These are phyloP conservation scores for Suillus tomentosus DNA, from an alignment of 768 basidiomycete species.

Conservation along the genomic window DNA sequence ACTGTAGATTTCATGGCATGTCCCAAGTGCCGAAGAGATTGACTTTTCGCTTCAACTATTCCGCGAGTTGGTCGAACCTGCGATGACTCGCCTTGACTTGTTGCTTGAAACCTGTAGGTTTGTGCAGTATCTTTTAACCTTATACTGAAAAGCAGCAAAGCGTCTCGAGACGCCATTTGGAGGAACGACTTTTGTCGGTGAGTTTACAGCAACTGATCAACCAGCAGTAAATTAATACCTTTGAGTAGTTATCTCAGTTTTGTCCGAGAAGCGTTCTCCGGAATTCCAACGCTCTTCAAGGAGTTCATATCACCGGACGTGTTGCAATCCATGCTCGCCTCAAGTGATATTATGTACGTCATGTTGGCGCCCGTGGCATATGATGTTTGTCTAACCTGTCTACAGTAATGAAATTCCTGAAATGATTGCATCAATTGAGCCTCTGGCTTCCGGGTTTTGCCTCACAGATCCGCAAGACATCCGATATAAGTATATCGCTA, in stretches of 20 bases:
- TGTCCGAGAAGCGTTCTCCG: constrained; percentile 74
- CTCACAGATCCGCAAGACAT: constrained; percentile 66
- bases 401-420: constrained; percentile 72
- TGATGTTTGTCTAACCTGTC: constrained; percentile 4
- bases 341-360: constrained; percentile 71
- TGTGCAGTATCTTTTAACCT: not conserved
- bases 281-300: constrained; percentile 67
- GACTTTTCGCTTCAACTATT: constrained; percentile 74
- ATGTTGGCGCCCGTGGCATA: not conserved
- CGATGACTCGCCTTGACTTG: constrained; percentile 53
- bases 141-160: constrained; percentile 8
- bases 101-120: constrained; percentile 55
- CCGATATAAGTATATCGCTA: constrained; percentile 59
- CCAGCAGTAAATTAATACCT: constrained; percentile 1
- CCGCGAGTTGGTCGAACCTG: constrained; percentile 64
- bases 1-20: constrained; percentile 74
- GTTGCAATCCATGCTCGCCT: constrained; percentile 41
- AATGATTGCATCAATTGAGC: constrained; percentile 67
- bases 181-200: constrained; percentile 85
- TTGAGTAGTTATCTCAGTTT: constrained; percentile 60
- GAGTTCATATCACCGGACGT: constrained; percentile 56
- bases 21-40: constrained; percentile 70
- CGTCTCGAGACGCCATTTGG: constrained; percentile 64
- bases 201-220: constrained; percentile 21
- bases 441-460: constrained; percentile 66